Evolutionary conservation across 495 filamentous ascomycete species (phyloP).

Genomic region (Aspergillus asperescens): DNA sequence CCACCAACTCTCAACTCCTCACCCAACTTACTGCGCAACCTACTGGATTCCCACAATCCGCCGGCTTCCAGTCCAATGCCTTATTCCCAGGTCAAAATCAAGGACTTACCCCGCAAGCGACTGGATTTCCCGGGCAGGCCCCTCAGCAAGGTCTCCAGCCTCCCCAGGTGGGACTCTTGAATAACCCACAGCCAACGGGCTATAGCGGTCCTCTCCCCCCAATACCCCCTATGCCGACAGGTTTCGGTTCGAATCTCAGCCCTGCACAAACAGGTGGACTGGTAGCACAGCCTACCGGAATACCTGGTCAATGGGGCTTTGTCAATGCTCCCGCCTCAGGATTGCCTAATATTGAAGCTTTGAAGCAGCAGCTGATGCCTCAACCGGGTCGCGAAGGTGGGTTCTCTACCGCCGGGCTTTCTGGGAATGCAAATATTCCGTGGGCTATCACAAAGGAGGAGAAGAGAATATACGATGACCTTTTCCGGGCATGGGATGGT

Average conservation of each 20-base stretch:
- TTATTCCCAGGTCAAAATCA: slow-evolving; percentile 30
- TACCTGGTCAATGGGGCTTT: slow-evolving; percentile 96
- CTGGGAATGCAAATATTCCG: slow-evolving; percentile 90
- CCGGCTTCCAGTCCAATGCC: slow-evolving; percentile 27
- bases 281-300: slow-evolving; percentile 90
- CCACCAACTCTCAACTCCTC: slow-evolving; percentile 71
- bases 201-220: slow-evolving; percentile 77
- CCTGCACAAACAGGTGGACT: slow-evolving; percentile 62
- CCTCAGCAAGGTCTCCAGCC: slow-evolving; percentile 39
- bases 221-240: slow-evolving; percentile 92
- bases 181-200: slow-evolving; percentile 54
- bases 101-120: slow-evolving; percentile 31
- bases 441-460: slow-evolving; percentile 99
- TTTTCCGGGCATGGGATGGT: slow-evolving; percentile 97
- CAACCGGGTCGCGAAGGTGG: slow-evolving; percentile 89
- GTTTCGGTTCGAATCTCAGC: slow-evolving; percentile 61
- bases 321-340: slow-evolving; percentile 90
- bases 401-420: slow-evolving; percentile 81
- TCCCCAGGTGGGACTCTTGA: slow-evolving; percentile 46
- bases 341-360: slow-evolving; percentile 85
- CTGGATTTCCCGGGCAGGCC: slow-evolving; percentile 41
- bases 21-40: slow-evolving; percentile 68
- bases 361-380: slow-evolving; percentile 97
- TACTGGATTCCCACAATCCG: slow-evolving; percentile 57
- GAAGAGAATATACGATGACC: slow-evolving; percentile 92